Conservation (phyloP, 202 grass and related monocot species). For the Miscanthus sacchariflorus region DNA sequence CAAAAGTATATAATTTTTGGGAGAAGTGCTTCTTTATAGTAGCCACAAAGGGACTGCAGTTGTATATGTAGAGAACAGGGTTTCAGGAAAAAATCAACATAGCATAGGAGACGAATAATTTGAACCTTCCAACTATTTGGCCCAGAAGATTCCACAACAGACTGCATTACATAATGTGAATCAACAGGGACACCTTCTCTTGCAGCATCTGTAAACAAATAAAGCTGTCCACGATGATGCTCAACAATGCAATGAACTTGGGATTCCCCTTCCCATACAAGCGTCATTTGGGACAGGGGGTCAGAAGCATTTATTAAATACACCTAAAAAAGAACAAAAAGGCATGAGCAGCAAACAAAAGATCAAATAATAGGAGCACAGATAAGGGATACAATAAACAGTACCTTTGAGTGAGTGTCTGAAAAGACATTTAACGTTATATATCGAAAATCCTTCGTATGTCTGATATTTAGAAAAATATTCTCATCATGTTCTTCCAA, state of each 20-base stretch:
- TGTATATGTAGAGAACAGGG: constrained; percentile 39
- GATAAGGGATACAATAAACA: constrained; percentile 27
- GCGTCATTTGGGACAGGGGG: constrained; percentile 76
- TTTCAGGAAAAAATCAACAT: constrained; percentile 23
- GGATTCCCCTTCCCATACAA: constrained; percentile 89
- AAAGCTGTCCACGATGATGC: constrained; percentile 75
- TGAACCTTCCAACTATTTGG: constrained; percentile 82
- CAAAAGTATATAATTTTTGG: background rate
- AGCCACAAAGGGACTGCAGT: constrained; percentile 15
- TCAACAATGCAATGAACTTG: constrained; percentile 91
- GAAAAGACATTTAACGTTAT: constrained; percentile 96
- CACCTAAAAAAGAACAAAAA: constrained; percentile 63
- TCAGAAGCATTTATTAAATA: constrained; percentile 91
- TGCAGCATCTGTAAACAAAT: constrained; percentile 90
- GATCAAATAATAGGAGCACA: constrained; percentile 23
- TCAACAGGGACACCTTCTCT: constrained; percentile 68
- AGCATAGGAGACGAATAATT: constrained; percentile 19
- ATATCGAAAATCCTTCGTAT: constrained; percentile 90
- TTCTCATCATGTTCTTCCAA: constrained; percentile 88
- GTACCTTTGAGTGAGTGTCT: constrained; percentile 88
- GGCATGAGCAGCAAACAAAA: constrained; percentile 27
- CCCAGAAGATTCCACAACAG: constrained; percentile 64
- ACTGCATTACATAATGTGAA: constrained; percentile 81
- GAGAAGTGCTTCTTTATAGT: background rate
- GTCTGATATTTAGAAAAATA: constrained; percentile 88